Percentiles rank a stretch among this genome's conserved stretches.
Conservation (phyloP, 2,329 filamentous ascomycete species). For the Orbilia quercus region DNA sequence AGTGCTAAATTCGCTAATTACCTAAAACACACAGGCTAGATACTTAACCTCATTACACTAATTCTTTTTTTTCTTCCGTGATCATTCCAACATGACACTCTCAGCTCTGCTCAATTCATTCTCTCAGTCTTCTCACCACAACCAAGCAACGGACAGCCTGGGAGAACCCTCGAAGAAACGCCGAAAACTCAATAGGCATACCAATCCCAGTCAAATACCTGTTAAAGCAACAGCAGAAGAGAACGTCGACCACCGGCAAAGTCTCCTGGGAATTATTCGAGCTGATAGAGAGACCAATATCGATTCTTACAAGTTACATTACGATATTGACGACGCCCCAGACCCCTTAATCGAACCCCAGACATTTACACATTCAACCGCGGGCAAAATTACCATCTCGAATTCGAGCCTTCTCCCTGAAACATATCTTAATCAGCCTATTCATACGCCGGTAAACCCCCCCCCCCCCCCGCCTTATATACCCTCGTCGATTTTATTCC, state of each 20-base stretch:
- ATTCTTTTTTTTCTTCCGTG: no score
- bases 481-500: no score
- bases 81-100: constrained; percentile 40
- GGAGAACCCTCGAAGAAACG: constrained; percentile 27
- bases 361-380: constrained; percentile 13
- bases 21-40: no score
- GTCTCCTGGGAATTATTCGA: not conserved
- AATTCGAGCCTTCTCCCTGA: constrained; percentile 14
- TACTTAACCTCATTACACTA: no score
- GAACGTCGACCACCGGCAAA: not conserved
- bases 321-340: constrained; percentile 6
- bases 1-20: no score
- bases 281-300: not conserved
- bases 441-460: no score
- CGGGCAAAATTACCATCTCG: constrained; percentile 34
- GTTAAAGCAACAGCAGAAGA: not conserved
- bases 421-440: no score
- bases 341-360: not conserved
- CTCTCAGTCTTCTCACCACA: constrained; percentile 3
- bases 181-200: constrained; percentile 19
- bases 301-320: constrained; percentile 29
- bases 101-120: constrained; percentile 43
- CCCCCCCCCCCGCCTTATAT: no score
- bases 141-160: not conserved
- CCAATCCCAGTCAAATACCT: not conserved